Conservation (phyloP, 2,329 filamentous ascomycete species). For the Bipolaris sorokiniana region DNA sequence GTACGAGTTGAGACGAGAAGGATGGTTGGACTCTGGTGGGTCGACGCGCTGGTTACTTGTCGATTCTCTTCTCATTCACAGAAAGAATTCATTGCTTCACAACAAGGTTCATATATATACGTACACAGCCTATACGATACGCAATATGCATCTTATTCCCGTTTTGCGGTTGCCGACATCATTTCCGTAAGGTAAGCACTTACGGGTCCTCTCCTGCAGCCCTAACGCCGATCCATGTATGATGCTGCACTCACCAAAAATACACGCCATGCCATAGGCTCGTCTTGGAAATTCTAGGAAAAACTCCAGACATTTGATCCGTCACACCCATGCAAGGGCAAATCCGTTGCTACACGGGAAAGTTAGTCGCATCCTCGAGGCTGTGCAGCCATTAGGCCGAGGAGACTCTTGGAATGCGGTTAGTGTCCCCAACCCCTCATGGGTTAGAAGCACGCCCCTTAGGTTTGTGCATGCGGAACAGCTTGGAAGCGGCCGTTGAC, state of each 20-base stretch:
- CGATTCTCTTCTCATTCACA: neutral
- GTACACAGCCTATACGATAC: too few species aligned
- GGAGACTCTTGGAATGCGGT: neutral
- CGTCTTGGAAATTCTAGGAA: neutral
- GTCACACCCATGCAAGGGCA: neutral
- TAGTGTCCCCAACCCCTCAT: conserved; percentile 1
- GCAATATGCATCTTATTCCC: neutral
- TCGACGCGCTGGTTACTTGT: neutral
- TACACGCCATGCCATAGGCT: neutral
- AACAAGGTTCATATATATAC: neutral
- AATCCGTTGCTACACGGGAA: neutral
- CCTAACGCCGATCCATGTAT: neutral
- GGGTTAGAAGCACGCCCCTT: neutral
- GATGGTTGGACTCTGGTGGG: neutral
- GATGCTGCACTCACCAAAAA: neutral
- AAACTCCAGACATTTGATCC: neutral
- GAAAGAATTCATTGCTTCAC: neutral
- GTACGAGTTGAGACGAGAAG: neutral
- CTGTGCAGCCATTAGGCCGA: conserved; percentile 1
- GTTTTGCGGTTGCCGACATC: neutral
- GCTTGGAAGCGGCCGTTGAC: conserved; percentile 6
- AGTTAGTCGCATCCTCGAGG: neutral
- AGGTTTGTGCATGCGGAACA: conserved; percentile 9
- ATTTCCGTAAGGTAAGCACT: neutral
- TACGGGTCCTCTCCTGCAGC: neutral